Percentiles rank a stretch among this genome's conserved stretches.
phyloP scores from a whole-genome alignment of 2,329 filamentous ascomycete genomes.

The Aureobasidium sp. region DNA sequence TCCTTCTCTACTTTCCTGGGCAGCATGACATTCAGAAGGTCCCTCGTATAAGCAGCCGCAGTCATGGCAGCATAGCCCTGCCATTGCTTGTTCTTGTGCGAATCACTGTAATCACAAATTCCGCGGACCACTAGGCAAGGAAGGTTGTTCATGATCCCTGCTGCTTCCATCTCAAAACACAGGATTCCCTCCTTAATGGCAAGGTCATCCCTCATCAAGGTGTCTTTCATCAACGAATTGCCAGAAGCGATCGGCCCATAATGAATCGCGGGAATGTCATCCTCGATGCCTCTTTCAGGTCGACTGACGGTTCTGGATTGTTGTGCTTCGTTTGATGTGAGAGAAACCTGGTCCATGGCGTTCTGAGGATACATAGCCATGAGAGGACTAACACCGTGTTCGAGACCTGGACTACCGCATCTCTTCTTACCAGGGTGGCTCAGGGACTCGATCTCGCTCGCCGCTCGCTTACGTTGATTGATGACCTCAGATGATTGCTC shows the following conservation, averaged over 20 bases:
- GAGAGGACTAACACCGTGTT: too few relatives aligned
- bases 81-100: slow-evolving; percentile 23
- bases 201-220: not conserved
- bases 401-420: too few relatives aligned
- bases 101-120: slow-evolving; percentile 24
- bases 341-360: too few relatives aligned
- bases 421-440: too few relatives aligned
- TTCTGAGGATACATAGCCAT: too few relatives aligned
- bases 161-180: slow-evolving; percentile 20
- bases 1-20: not conserved
- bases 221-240: slow-evolving; percentile 23
- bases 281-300: not conserved
- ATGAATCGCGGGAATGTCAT: slow-evolving; percentile 25
- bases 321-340: too few relatives aligned
- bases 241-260: slow-evolving; percentile 36
- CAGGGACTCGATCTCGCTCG: too few relatives aligned
- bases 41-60: slow-evolving; percentile 22
- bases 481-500: too few relatives aligned
- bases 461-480: too few relatives aligned
- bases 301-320: not conserved
- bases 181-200: slow-evolving; percentile 15
- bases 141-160: slow-evolving; percentile 14
- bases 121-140: slow-evolving; percentile 24
- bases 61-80: slow-evolving; percentile 21
- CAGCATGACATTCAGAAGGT: slow-evolving; percentile 8